These are phyloP conservation scores for Larix kaempferi DNA, from an alignment of 75 land plant genomes.

Conservation along the genomic window DNA sequence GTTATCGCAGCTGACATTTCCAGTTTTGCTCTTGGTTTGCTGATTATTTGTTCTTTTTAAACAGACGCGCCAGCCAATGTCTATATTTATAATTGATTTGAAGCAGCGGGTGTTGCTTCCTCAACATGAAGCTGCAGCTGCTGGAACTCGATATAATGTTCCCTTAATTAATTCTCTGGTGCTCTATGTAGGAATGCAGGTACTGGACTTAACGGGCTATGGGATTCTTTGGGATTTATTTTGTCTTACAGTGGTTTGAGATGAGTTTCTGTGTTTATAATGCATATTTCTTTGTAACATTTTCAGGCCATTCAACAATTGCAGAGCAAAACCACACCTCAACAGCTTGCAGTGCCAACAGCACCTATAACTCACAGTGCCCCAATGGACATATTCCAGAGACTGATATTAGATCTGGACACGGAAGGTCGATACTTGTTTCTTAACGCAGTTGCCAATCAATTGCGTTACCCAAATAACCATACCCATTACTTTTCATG, in stretches of 20 bases:
- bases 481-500: conserved; percentile 97
- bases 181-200: conserved; percentile 99
- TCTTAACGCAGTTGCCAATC: conserved; percentile 93
- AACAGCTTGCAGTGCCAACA: conserved; percentile 44
- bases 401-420: conserved; percentile 66
- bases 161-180: conserved; percentile 98
- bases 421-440: conserved; percentile 97
- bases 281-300: conserved; percentile 6
- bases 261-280: not conserved
- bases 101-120: conserved; percentile 73
- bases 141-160: conserved; percentile 94
- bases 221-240: not conserved
- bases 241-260: not conserved
- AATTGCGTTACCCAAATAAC: conserved; percentile 94
- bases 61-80: conserved; percentile 68
- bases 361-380: conserved; percentile 55
- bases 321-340: conserved; percentile 62
- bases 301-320: conserved; percentile 83
- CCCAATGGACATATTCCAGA: conserved; percentile 68
- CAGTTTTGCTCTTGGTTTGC: not conserved
- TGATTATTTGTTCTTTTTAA: conserved; percentile 1
- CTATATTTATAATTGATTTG: conserved; percentile 64
- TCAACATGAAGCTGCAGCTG: conserved; percentile 46
- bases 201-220: conserved; percentile 12
- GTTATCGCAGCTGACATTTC: not conserved